A percentile compares a stretch with the other conserved stretches of the same genome.
Conservation (phyloP, 2,329 filamentous ascomycete species). For the Lachnellula subtilissima region DNA sequence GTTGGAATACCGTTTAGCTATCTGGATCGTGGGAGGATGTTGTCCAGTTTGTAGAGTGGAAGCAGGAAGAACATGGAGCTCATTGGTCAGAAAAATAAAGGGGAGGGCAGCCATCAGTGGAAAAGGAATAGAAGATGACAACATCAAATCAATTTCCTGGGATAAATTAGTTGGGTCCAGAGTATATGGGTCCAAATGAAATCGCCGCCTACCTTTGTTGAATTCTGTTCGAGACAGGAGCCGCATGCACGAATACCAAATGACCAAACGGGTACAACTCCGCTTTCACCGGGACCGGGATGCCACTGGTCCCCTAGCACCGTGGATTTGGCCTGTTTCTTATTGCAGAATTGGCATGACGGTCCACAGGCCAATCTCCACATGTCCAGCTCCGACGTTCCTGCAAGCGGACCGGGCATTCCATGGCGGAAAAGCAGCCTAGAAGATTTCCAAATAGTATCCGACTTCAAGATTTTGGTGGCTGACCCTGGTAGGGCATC, state of each 20-base stretch:
- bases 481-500: slow-evolving; percentile 33
- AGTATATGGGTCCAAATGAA: slow-evolving; percentile 1
- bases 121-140: slow-evolving; percentile 56
- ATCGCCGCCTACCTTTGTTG: slow-evolving; percentile 56
- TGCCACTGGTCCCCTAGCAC: slow-evolving; percentile 44
- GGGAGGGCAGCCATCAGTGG: slow-evolving; percentile 64
- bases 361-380: slow-evolving; percentile 63
- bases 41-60: slow-evolving; percentile 48
- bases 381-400: slow-evolving; percentile 68
- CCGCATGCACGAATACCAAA: slow-evolving; percentile 66
- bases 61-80: slow-evolving; percentile 56
- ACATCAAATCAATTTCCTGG: slow-evolving; percentile 66
- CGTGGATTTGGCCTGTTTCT: slow-evolving; percentile 28
- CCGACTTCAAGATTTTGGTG: slow-evolving; percentile 45
- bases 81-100: slow-evolving; percentile 59
- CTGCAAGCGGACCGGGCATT: slow-evolving; percentile 63
- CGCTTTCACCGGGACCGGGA: slow-evolving; percentile 56
- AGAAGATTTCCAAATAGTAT: slow-evolving; percentile 67
- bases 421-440: slow-evolving; percentile 60
- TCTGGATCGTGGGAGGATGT: slow-evolving; percentile 42
- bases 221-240: slow-evolving; percentile 54
- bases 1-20: slow-evolving; percentile 63
- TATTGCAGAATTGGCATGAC: slow-evolving; percentile 65
- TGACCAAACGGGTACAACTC: slow-evolving; percentile 63
- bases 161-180: slow-evolving; percentile 22